Evolutionary conservation across 345 rosid genomes (phyloP).

Genomic region (Dipteronia sinensis): DNA sequence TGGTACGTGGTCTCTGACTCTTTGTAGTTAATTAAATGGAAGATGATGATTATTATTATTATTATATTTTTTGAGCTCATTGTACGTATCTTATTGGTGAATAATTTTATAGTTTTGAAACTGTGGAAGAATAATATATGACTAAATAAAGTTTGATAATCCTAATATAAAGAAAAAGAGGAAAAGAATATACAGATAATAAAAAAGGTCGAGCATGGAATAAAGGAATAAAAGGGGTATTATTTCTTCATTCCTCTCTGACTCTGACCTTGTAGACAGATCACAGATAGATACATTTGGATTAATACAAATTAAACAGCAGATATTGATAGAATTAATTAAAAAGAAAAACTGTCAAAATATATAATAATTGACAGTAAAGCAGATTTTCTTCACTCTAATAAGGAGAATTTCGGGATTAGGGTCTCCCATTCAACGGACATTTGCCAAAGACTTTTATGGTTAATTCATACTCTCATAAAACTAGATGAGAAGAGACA

Average conservation of each 20-base stretch:
- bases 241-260: slow-evolving; percentile 16
- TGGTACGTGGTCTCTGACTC: not conserved
- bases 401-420: slow-evolving; percentile 56
- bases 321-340: slow-evolving; percentile 2
- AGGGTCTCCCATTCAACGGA: slow-evolving; percentile 76
- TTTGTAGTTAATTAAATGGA: not conserved
- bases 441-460: slow-evolving; percentile 40
- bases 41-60: not conserved
- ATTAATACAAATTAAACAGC: not conserved
- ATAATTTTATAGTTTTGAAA: too few relatives aligned
- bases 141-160: too few relatives aligned
- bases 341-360: slow-evolving; percentile 7
- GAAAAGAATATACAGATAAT: not conserved
- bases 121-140: not conserved
- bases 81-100: not conserved
- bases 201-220: not conserved
- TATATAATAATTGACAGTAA: slow-evolving; percentile 37
- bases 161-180: not conserved
- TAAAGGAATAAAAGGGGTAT: slow-evolving; percentile 18
- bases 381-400: slow-evolving; percentile 51
- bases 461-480: not conserved
- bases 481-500: slow-evolving; percentile 15
- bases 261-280: slow-evolving; percentile 25
- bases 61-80: not conserved
- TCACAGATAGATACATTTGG: slow-evolving; percentile 9